Evolutionary conservation across 306 rosid species (phyloP).

Genomic region (Cucurbita argyrosperma): DNA sequence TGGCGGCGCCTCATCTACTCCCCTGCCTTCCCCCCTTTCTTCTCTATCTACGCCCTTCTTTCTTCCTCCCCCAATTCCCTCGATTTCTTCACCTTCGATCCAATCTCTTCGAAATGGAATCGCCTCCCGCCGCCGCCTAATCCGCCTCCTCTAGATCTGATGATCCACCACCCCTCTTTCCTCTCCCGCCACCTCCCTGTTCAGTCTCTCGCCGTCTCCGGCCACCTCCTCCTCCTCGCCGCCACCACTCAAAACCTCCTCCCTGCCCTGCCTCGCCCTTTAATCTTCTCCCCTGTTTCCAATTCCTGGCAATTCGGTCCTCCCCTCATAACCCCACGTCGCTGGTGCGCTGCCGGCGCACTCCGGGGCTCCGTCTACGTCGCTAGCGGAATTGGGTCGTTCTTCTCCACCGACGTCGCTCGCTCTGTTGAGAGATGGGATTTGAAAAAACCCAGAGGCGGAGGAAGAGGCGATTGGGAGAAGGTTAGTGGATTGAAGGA

Average conservation of each 20-base stretch:
- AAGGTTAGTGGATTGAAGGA: conserved; percentile 25
- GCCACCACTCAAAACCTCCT: conserved; percentile 42
- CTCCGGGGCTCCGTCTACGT: conserved; percentile 23
- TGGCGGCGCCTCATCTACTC: conserved; percentile 68
- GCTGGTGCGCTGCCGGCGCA: conserved; percentile 69
- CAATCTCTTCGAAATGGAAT: conserved; percentile 39
- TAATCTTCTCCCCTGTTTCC: conserved; percentile 37
- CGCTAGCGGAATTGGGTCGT: conserved; percentile 69
- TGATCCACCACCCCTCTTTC: conserved; percentile 74
- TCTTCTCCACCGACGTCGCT: conserved; percentile 41
- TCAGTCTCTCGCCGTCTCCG: conserved; percentile 43
- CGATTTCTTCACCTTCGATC: conserved; percentile 39
- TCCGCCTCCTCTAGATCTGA: conserved; percentile 30
- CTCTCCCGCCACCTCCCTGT: conserved; percentile 56
- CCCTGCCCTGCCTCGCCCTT: conserved; percentile 54
- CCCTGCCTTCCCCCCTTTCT: conserved; percentile 60
- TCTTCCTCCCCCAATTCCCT: conserved; percentile 11
- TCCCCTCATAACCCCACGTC: conserved; percentile 31
- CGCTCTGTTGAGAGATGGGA: conserved; percentile 44
- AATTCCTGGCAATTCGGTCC: conserved; percentile 39
- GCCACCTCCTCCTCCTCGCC: conserved; percentile 50
- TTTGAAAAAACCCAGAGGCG: not conserved
- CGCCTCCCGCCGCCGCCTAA: conserved; percentile 16
- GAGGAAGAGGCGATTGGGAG: conserved; percentile 28
- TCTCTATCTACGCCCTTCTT: conserved; percentile 48